Evolutionary conservation across 2,329 filamentous ascomycete genomes (phyloP), one percentile per base, ranked within the genome.

Genomic region (Parastagonospora nodorum): DNA sequence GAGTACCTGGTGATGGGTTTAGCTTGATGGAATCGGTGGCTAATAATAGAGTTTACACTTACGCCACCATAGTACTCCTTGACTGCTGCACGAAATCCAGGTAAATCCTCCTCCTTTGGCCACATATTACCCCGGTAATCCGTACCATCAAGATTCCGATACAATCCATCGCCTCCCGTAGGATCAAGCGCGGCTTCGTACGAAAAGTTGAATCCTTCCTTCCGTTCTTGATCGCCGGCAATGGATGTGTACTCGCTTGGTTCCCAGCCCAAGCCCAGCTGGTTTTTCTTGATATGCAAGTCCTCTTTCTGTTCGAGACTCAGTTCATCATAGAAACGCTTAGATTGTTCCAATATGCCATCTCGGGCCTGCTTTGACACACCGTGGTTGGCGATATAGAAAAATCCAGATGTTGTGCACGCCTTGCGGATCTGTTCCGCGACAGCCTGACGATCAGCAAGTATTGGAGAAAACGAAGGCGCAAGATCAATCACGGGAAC

Each of bases 181-280:
- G 60, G 64, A 48, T 77, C 76, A 5, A 78, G 61, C 8, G 57
- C 66, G 15, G 57, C 62, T 56, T 77, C 75, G 47, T 78, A 78
- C 6, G 73, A 71, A 60, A 72, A 77, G 43, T 77, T 77, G 60
- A 76, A 77, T 2, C 68, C 73, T 45, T 77, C 73, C 48, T 77
- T 77, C 0, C 70, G 72, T 58, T 78, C 75, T 12, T 67, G 56
- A 30, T 71, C 71, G 10, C 74, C 73, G 10, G 74, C 75, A 14
- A 76, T 68, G 8, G 69, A 74, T 0, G 74, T 76, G 45, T 69
- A 75, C 38, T 74, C 72, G 28, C 70, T 67, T 3, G 75, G 75
- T 52, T 77, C 75, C 66, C 69, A 78, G 1, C 75, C 75, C 30
- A 75, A 67, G 30, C 75, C 72, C 36, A 75, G 68, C 8, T 69